Base-by-base conservation (phyloP, 164 flowering plant genomes). In the Vitis amurensis region DNA sequence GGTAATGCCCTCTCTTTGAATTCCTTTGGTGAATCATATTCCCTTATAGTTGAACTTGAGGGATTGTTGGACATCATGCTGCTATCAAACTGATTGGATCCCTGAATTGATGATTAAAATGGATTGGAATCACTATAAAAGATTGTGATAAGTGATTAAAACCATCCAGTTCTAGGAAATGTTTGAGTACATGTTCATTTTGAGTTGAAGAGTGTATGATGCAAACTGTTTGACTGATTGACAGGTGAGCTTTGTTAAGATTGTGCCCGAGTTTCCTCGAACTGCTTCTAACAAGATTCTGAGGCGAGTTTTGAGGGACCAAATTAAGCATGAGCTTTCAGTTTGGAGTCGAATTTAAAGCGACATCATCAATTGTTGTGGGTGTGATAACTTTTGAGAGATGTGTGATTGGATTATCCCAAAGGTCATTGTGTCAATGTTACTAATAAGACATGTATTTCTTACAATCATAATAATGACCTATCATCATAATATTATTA, bases 231-330 rank as follows among this genome's bases (percentile, higher is more conserved):
- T 67, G 63, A 14, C 17, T 53, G 17, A 23, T 76, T 37, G 27
- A 68, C 91, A 93, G 99, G 93, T 96, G 76, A 85, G 86, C 68
- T 76, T 71, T 70, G 97, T 96, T n/a, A 88, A 85, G 85, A 79
- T 89, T 59, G 83, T 91, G 3, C 81, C 85, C 5, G 97, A 87
- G 72, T 87, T 96, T 76, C 99, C 98, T 63, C 83, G 97, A 71
- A 96, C 94, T 11, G 97, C 97, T 47, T 86, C 99, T 3, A 92
- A 91, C 85, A 93, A 96, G 78, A 64, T 93, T 58, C 74, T 96
- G 68, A 84, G 98, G 71, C 84, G 98, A 71, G 91, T 90, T 59
- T 72, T 95, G 73, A 85, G 93, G 75, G 97, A 90, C 55, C 91
- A 87, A 72, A 74, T 89, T 69, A 85, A 82, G 83, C 79, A 68